These are phyloP conservation scores for Pleurotus tuoliensis DNA, from an alignment of 768 basidiomycete genomes.

Conservation along the genomic window DNA sequence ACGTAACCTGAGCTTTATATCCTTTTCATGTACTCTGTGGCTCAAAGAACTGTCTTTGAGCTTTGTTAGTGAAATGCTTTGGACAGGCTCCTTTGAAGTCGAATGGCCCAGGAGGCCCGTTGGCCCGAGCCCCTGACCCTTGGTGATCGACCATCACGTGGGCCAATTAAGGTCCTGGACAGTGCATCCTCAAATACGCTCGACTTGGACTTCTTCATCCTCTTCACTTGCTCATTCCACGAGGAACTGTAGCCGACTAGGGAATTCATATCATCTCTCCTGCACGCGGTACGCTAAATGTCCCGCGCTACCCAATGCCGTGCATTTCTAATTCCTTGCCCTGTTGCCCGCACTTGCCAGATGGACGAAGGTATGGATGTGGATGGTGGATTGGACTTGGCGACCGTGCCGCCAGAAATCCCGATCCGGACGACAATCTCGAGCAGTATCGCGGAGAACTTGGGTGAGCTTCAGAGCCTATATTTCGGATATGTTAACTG, in stretches of 20 bases:
- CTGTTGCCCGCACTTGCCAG: neutral
- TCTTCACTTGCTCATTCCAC: neutral
- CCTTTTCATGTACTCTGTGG: neutral
- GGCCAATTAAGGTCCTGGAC: neutral
- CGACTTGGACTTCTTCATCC: neutral
- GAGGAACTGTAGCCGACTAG: too few relatives aligned
- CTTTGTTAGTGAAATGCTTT: neutral
- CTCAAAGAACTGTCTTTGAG: neutral
- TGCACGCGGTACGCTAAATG: too few relatives aligned
- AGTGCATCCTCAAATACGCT: neutral
- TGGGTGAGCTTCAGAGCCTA: neutral
- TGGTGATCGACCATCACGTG: neutral
- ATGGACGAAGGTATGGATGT: constrained; percentile 45
- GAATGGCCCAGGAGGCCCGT: neutral
- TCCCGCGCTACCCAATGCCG: too few relatives aligned
- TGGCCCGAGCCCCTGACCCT: neutral
- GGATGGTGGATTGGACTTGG: constrained; percentile 27
- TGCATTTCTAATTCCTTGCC: neutral
- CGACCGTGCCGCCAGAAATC: constrained; percentile 14
- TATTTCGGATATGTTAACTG: neutral
- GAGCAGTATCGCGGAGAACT: neutral
- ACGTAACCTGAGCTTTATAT: neutral
- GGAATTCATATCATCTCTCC: too few relatives aligned
- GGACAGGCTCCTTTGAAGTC: neutral
- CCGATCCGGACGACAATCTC: constrained; percentile 10